Conservation (phyloP, 2,329 filamentous ascomycete genomes). For the Alternaria angustiovoidea region DNA sequence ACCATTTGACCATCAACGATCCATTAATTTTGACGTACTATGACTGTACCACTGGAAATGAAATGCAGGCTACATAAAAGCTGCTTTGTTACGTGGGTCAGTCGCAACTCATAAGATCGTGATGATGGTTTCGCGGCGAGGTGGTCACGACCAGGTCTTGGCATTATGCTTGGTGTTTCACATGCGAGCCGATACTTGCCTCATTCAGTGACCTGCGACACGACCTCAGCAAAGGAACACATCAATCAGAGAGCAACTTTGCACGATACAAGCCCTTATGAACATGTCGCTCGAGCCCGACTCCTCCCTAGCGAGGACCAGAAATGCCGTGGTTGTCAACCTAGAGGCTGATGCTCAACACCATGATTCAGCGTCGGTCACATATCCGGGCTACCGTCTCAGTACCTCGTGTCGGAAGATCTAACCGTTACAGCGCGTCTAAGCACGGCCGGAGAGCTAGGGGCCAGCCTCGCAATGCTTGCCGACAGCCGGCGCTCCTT, state of each 20-base stretch:
- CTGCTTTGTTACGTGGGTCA: background rate
- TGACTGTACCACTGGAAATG: too few relatives aligned
- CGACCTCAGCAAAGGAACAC: background rate
- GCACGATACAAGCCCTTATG: background rate
- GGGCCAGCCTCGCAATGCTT: constrained; percentile 8
- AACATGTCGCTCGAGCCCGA: background rate
- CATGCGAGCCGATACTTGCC: constrained; percentile 7
- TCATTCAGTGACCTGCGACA: constrained; percentile 12
- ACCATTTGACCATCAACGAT: too few relatives aligned
- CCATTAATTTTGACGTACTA: too few relatives aligned
- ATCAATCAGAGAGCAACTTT: background rate
- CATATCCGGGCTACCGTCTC: constrained; percentile 11
- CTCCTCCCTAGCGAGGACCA: background rate
- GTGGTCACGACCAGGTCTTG: constrained; percentile 8
- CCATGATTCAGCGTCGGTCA: background rate
- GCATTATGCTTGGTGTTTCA: constrained; percentile 19
- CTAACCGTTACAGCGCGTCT: constrained; percentile 10
- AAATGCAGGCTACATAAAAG: too few relatives aligned
- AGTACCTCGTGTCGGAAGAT: constrained; percentile 5
- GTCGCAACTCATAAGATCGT: background rate
- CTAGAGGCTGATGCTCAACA: background rate
- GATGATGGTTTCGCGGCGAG: background rate
- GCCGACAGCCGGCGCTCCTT: constrained; percentile 6
- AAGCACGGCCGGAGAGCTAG: constrained; percentile 10
- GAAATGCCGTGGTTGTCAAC: background rate